Percentiles rank a stretch among this genome's conserved stretches.
phyloP scores from a whole-genome alignment of 768 basidiomycete species.

The Trametes villosa region DNA sequence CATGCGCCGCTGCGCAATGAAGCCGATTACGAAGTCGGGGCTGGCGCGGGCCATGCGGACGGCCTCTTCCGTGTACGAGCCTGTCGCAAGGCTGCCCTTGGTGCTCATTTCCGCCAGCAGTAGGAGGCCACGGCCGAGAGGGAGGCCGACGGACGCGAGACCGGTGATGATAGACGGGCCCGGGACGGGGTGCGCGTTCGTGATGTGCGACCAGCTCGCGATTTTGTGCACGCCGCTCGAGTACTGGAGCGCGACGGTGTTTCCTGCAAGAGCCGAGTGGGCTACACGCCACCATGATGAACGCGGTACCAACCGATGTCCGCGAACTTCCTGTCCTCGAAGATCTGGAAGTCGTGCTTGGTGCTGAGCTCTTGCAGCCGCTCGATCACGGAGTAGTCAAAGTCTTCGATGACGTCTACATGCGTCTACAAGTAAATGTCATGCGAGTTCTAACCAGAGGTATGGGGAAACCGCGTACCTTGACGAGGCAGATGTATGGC shows the following conservation, averaged over 20 bases:
- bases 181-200: slow-evolving; percentile 95
- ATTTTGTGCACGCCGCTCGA: slow-evolving; percentile 92
- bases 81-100: slow-evolving; percentile 81
- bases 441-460: slow-evolving; percentile 23
- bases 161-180: slow-evolving; percentile 96
- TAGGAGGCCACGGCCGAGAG: slow-evolving; percentile 83
- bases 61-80: slow-evolving; percentile 81
- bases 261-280: slow-evolving; percentile 59
- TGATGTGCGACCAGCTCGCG: slow-evolving; percentile 94
- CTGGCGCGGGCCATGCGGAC: slow-evolving; percentile 85
- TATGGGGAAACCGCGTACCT: slow-evolving; percentile 54
- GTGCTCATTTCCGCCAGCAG: slow-evolving; percentile 97
- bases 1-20: slow-evolving; percentile 90
- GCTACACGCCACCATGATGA: background rate
- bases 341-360: slow-evolving; percentile 93
- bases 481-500: slow-evolving; percentile 90
- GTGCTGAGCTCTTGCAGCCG: slow-evolving; percentile 69
- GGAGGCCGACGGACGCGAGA: slow-evolving; percentile 82
- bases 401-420: slow-evolving; percentile 94
- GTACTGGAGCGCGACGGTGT: slow-evolving; percentile 95
- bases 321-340: slow-evolving; percentile 98
- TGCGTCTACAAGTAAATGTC: slow-evolving; percentile 71
- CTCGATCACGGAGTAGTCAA: slow-evolving; percentile 70
- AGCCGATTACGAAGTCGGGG: slow-evolving; percentile 91
- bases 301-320: slow-evolving; percentile 77